Percentiles rank a stretch among this genome's conserved stretches.
phyloP scores from a whole-genome alignment of 768 basidiomycete species.

The Glaciozyma martinii region DNA sequence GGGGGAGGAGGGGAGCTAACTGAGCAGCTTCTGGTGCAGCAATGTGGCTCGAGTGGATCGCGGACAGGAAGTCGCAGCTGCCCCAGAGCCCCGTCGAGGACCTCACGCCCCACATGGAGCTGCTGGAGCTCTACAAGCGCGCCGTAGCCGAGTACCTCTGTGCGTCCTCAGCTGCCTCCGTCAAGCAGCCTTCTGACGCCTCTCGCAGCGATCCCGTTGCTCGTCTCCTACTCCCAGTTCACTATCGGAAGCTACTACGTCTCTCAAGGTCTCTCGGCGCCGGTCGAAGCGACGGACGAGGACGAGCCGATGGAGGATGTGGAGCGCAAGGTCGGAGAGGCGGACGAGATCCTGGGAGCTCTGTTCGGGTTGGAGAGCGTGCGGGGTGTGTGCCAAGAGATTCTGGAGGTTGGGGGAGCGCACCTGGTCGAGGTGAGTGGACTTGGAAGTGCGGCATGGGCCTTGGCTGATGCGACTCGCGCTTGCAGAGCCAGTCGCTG shows the following conservation, averaged over 20 bases:
- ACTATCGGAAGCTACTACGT: slow-evolving; percentile 39
- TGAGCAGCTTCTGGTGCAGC: background rate
- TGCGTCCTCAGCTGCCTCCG: slow-evolving; percentile 43
- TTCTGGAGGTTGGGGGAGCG: slow-evolving; percentile 51
- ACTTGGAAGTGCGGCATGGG: background rate
- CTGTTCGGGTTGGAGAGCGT: slow-evolving; percentile 59
- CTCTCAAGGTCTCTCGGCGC: slow-evolving; percentile 12
- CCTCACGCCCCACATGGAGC: slow-evolving; percentile 47
- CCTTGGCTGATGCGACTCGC: background rate
- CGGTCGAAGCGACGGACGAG: slow-evolving; percentile 7
- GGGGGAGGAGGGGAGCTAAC: background rate
- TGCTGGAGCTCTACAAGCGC: slow-evolving; percentile 55
- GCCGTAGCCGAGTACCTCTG: slow-evolving; percentile 74
- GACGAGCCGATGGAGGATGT: slow-evolving; percentile 39
- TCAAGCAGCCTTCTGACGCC: background rate
- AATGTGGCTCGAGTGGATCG: slow-evolving; percentile 39
- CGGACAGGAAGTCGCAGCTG: slow-evolving; percentile 49
- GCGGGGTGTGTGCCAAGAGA: slow-evolving; percentile 48
- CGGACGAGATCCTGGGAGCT: slow-evolving; percentile 47
- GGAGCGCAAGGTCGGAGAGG: slow-evolving; percentile 41
- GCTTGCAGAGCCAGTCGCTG: slow-evolving; percentile 55
- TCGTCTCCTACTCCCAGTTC: slow-evolving; percentile 61
- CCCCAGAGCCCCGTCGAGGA: slow-evolving; percentile 45
- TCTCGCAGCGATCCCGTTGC: slow-evolving; percentile 59
- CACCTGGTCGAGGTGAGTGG: slow-evolving; percentile 57